These are phyloP conservation scores for Phylloporus sp. DNA, from an alignment of 768 basidiomycete species.

Conservation along the genomic window DNA sequence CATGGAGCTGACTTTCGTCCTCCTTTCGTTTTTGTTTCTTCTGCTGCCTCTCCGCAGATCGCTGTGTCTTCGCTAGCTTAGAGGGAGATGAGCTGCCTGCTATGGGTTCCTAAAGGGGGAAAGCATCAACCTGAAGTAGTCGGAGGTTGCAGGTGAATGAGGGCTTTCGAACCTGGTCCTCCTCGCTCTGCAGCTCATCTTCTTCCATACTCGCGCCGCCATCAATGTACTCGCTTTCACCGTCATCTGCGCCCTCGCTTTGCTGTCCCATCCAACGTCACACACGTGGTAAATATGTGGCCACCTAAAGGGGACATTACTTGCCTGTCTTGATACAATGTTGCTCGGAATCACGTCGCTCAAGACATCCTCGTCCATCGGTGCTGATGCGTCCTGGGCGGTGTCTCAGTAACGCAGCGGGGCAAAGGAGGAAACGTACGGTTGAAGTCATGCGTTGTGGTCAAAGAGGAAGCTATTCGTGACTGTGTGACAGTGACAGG, in stretches of 20 bases:
- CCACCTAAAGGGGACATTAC: slow-evolving; percentile 14
- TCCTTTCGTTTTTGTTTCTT: slow-evolving; percentile 58
- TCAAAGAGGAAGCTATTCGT: slow-evolving; percentile 17
- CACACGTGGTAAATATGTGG: slow-evolving; percentile 6
- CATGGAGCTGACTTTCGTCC: slow-evolving; percentile 65
- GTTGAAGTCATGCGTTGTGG: slow-evolving; percentile 24
- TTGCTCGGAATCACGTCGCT: slow-evolving; percentile 90
- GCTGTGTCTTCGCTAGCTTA: slow-evolving; percentile 35
- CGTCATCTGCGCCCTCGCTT: slow-evolving; percentile 70
- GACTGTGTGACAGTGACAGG: slow-evolving; percentile 22
- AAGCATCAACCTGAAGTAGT: slow-evolving; percentile 2
- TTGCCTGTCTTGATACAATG: slow-evolving; percentile 84
- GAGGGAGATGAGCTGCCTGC: slow-evolving; percentile 26
- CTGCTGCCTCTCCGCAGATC: slow-evolving; percentile 37
- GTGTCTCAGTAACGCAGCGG: background rate
- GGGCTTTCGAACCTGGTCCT: slow-evolving; percentile 32
- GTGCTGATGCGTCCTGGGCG: slow-evolving; percentile 12
- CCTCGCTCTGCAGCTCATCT: slow-evolving; percentile 58
- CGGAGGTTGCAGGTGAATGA: slow-evolving; percentile 1
- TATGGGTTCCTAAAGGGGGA: slow-evolving; percentile 16
- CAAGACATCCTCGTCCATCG: slow-evolving; percentile 73
- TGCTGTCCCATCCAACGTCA: slow-evolving; percentile 36
- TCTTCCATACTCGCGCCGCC: slow-evolving; percentile 54
- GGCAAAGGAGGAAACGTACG: slow-evolving; percentile 13
- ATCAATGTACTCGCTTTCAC: slow-evolving; percentile 63